Conservation (phyloP, 306 rosid genomes). For the Oxytropis ochrocephala region DNA sequence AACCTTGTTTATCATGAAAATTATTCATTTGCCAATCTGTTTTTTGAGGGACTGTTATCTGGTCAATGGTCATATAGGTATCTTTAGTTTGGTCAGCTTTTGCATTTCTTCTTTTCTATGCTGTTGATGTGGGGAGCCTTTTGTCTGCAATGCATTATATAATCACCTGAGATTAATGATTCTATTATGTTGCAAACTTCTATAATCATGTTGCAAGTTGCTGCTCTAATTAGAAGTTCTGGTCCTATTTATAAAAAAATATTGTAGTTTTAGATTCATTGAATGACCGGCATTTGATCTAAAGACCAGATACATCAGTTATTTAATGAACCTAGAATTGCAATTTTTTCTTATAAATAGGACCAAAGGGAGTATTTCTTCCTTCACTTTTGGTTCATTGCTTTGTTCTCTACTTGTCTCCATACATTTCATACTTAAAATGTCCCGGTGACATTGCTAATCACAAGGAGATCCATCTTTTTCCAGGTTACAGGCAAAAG, state of each 20-base stretch:
- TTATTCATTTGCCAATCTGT: not conserved
- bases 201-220: too few species aligned
- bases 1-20: not conserved
- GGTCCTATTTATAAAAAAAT: too few species aligned
- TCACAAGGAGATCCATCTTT: not conserved
- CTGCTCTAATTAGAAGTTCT: not conserved
- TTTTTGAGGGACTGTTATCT: not conserved
- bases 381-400: not conserved
- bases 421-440: not conserved
- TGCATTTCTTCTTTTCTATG: not conserved
- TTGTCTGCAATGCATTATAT: not conserved
- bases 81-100: not conserved
- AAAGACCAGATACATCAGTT: too few species aligned
- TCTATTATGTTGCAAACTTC: not conserved
- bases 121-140: not conserved
- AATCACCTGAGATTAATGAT: not conserved
- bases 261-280: too few species aligned
- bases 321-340: too few species aligned
- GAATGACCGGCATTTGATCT: too few species aligned
- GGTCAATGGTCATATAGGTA: not conserved
- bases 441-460: too few species aligned
- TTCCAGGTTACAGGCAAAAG: conserved; percentile 67
- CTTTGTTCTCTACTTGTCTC: not conserved
- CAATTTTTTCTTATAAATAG: too few species aligned
- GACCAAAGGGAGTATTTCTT: too few species aligned